Base-by-base conservation (phyloP, 139 green algal genomes). In the Limnomonas spitsbergensis region DNA sequence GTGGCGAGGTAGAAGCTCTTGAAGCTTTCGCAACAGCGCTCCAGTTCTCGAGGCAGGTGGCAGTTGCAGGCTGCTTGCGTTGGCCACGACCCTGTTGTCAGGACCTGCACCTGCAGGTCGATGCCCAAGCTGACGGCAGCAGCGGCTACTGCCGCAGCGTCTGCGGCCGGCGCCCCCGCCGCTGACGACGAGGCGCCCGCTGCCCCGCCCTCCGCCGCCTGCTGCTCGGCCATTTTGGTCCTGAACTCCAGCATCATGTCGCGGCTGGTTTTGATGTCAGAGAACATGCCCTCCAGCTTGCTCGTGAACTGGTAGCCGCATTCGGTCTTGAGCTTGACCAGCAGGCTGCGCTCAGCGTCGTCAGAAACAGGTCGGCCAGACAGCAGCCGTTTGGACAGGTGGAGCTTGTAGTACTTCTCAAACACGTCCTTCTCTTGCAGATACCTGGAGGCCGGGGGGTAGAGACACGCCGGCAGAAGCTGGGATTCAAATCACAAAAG, bases 371-470 rank as follows among this genome's bases (percentile, higher is more conserved):
- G 90, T 20, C 87, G 76, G 1, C 91, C 92, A 27, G 85, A 88
- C 78, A 98, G 92, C 86, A 97, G 85, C 20, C 96, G 91, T 86
- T 98, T 98, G n/a, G 96, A 93, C 37, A 99, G 88, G 80, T 99
- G 94, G 82, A 96, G 95, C 87, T 99, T 99, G 92, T 99, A 99
- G 77, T 99, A 99, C 0, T 94, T 96, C 88, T 99, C 96, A 81
- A 99, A 99, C 36, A 98, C 86, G 79, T 99, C 96, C 88, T 99
- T 99, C 85, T 99, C 96, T 75, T 97, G 90, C 7, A 94, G 82
- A 81, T 91, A 94, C 66, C 90, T 90, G 74, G 29, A n/a, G 6
- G 26, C 24, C 27, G 27, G 40, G 38, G 68, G n/a, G n/a, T n/a
- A n/a, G n/a, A n/a, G n/a, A n/a, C n/a, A n/a, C n/a, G n/a, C n/a